phyloP scores from a whole-genome alignment of 2,329 filamentous ascomycete species.

The Aspergillus sp. region DNA sequence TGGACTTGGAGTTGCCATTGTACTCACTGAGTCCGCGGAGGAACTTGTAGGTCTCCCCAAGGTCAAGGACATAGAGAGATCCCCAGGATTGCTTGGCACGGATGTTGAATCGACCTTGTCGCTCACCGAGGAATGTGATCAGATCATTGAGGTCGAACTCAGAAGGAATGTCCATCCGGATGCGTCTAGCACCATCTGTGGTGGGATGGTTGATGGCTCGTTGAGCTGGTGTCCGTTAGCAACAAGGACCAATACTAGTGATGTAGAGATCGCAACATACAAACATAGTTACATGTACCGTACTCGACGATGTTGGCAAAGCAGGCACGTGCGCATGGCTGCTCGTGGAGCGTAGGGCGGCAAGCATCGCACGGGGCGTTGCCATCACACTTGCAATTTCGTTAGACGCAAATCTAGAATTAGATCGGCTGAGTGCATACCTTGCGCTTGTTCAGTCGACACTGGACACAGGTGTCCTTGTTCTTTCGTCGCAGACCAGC shows the following conservation, averaged over 20 bases:
- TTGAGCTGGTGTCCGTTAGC: constrained; percentile 40
- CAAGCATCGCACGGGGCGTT: constrained; percentile 46
- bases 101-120: constrained; percentile 47
- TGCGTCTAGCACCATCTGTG: constrained; percentile 35
- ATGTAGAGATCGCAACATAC: constrained; percentile 28
- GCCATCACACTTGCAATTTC: constrained; percentile 40
- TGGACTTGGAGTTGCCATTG: constrained; percentile 41
- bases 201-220: constrained; percentile 47
- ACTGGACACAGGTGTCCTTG: constrained; percentile 49
- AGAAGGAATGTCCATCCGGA: constrained; percentile 45
- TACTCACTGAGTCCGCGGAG: constrained; percentile 41
- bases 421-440: constrained; percentile 25
- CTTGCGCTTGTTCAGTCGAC: constrained; percentile 48
- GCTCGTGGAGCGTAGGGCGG: constrained; percentile 44
- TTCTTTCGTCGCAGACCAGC: constrained; percentile 47
- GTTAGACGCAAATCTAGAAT: background rate
- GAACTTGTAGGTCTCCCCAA: constrained; percentile 46
- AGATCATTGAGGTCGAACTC: constrained; percentile 44
- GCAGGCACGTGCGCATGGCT: constrained; percentile 47
- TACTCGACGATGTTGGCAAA: constrained; percentile 49
- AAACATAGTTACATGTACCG: constrained; percentile 50
- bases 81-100: constrained; percentile 46
- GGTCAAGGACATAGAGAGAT: constrained; percentile 45
- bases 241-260: constrained; percentile 1
- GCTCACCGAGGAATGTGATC: constrained; percentile 39